Conservation (phyloP, 1,284 basidiomycete genomes). For the Leucoagaricus sp. region DNA sequence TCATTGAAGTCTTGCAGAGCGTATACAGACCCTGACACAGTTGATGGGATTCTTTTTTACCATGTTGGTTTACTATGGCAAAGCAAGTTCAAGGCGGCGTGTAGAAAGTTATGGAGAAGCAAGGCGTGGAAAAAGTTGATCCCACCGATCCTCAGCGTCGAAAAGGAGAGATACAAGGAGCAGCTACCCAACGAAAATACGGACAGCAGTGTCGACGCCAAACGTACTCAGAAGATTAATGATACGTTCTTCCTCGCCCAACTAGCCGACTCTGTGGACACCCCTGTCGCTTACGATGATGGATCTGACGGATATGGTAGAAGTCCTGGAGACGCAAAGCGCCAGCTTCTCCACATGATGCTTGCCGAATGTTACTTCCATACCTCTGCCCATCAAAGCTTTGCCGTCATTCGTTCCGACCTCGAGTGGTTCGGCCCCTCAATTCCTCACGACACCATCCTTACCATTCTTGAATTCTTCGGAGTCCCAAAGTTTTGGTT, state of each 20-base stretch:
- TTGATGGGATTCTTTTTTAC: conserved; percentile 44
- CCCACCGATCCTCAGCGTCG: background rate
- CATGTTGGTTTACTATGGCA: conserved; percentile 43
- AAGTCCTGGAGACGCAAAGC: conserved; percentile 20
- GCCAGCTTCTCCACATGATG: conserved; percentile 37
- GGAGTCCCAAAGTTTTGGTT: conserved; percentile 39
- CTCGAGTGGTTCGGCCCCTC: conserved; percentile 49
- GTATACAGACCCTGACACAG: conserved; percentile 45
- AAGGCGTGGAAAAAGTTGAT: background rate
- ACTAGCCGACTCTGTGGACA: background rate
- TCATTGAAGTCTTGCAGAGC: conserved; percentile 20
- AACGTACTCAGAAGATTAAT: background rate
- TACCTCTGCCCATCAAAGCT: conserved; percentile 28
- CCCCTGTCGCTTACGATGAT: background rate
- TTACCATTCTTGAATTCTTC: conserved; percentile 39
- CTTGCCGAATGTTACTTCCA: conserved; percentile 39
- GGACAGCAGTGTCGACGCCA: background rate
- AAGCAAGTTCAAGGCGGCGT: conserved; percentile 35
- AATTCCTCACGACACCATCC: conserved; percentile 39
- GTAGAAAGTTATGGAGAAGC: conserved; percentile 18
- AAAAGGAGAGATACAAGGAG: background rate
- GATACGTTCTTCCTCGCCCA: background rate
- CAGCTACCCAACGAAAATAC: background rate
- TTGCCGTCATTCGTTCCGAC: conserved; percentile 37
- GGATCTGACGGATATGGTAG: background rate